Base-by-base conservation (phyloP, 129 eudicot species). In the Chrysanthemum makinoi region DNA sequence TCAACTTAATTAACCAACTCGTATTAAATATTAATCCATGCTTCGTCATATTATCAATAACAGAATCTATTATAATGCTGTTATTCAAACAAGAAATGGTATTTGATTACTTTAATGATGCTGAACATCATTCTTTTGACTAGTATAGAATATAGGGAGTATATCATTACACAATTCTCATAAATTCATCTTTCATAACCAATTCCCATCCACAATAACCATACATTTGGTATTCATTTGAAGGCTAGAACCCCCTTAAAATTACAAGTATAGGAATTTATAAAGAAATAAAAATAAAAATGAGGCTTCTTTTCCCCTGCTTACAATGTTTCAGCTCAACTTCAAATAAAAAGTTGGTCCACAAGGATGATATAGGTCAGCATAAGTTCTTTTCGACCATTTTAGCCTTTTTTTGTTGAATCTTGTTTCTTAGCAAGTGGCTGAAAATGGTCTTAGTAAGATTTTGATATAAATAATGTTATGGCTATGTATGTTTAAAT, bases 221-320 rank as follows among this genome's bases (percentile, higher is more conserved):
- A 44, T 33, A 62, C 62, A 15, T 70, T 22, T 62, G 76, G 70
- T 30, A 19, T 44, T 17, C 2, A 3, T n/a, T 47, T 50, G 17
- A 51, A 30, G 35, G 35, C 6, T 30, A 30, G 35, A 30, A 30
- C 22, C 5, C 35, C 35, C 0, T 30, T 30, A 30, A 2, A 30
- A 62, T 24, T 35, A 19, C 64, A 55, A 17, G 11, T 28, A 70
- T 6, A 78, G 54, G 47, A 22, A 14, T 26, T 48, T 13, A 60
- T 18, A 58, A 49, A 68, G 35, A 30, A 30, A 30, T 4, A 4
- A 30, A 30, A 4, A 30, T 28, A 4, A 30, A 33, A 39, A 84
- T 85, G 90, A 86, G 70, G 79, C 12, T 75, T 51, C 30, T 56
- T 57, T 68, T 69, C 18, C 81, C 83, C 13, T 76, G 71, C 68